Conservation (phyloP, 176 grass and related monocot genomes). For the Calamus simplicifolius region DNA sequence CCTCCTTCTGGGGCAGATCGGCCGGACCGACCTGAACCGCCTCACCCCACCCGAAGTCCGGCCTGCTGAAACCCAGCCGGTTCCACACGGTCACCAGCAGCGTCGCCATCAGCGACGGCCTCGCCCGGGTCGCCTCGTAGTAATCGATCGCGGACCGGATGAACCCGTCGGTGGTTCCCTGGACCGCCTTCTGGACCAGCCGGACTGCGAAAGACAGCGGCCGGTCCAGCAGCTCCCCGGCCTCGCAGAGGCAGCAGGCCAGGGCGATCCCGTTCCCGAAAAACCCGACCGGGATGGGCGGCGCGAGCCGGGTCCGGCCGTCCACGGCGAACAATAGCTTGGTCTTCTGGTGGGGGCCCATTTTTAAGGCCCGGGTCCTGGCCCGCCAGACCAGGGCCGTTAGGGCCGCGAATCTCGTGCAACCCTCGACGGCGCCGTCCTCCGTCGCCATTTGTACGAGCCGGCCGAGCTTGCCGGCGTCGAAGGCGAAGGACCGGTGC, state of each 20-base stretch:
- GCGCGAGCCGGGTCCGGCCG: conserved; percentile 23
- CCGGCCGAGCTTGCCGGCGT: conserved; percentile 17
- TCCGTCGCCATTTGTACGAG: conserved; percentile 15
- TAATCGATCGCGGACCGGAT: conserved; percentile 47
- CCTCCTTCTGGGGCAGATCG: conserved; percentile 41
- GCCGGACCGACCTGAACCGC: conserved; percentile 25
- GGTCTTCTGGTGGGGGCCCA: conserved; percentile 28
- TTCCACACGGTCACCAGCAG: conserved; percentile 39
- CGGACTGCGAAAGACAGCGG: conserved; percentile 19
- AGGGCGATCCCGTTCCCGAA: conserved; percentile 42
- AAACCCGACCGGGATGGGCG: conserved; percentile 34
- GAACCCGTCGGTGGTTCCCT: conserved; percentile 19
- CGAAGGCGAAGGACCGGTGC: conserved; percentile 30
- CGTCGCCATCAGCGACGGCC: conserved; percentile 34
- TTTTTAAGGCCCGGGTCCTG: conserved; percentile 26
- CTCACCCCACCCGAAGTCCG: conserved; percentile 43
- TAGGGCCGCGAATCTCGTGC: conserved; percentile 37
- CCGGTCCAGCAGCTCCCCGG: conserved; percentile 16
- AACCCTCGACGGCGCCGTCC: not conserved
- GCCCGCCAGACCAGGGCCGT: conserved; percentile 39
- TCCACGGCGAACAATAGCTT: conserved; percentile 54
- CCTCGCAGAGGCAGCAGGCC: conserved; percentile 32
- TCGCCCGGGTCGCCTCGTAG: conserved; percentile 23
- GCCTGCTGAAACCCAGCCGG: conserved; percentile 21
- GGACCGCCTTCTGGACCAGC: conserved; percentile 21